Base-by-base conservation (phyloP, 306 rosid species). In the Luffa aegyptiaca region DNA sequence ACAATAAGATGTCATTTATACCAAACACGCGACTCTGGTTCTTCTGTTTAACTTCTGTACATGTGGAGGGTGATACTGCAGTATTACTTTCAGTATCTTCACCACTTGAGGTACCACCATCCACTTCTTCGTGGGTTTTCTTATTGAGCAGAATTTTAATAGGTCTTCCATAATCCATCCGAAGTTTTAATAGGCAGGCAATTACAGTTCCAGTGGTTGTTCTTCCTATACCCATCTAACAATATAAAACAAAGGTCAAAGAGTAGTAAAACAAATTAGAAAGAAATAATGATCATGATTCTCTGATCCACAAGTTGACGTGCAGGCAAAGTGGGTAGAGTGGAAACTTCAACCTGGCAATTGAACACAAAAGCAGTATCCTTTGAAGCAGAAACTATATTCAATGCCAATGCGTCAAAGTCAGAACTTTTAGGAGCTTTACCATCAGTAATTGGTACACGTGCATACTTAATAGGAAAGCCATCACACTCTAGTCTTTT, bases 401-500 rank as follows among this genome's bases (percentile, higher is more conserved):
- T 91, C 78, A 71, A 75, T 31, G 97, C 89, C 89, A 93, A 68
- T 39, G 86, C 84, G 81, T 93, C 95, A 41, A 93, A 86, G 85
- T 91, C 98, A 10, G 98, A 93, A 86, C 97, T 90, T 86, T 90
- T 90, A 33, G 98, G 97, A 82, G 97, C 98, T 89, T 93, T 93
- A 79, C 98, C 97, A 56, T 93, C 97, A 17, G 98, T 93, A 80
- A 90, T 93, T 82, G 98, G 98, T 11, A 93, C 94, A 76, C 98
- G 98, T 10, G 98, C 98, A 86, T 93, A 91, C 90, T 88, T 91
- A 80, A 91, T 81, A 66, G 98, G 94, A 85, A 91, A 93, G 75
- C 94, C 94, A 42, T 88, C 94, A 76, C 80, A 89, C 87, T 88
- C 97, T 77, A 93, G 82, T 79, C 87, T 83, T 84, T 85, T 87